Base-by-base conservation (phyloP, 805 yeast genomes). In the Candida arabinofermentans region DNA sequence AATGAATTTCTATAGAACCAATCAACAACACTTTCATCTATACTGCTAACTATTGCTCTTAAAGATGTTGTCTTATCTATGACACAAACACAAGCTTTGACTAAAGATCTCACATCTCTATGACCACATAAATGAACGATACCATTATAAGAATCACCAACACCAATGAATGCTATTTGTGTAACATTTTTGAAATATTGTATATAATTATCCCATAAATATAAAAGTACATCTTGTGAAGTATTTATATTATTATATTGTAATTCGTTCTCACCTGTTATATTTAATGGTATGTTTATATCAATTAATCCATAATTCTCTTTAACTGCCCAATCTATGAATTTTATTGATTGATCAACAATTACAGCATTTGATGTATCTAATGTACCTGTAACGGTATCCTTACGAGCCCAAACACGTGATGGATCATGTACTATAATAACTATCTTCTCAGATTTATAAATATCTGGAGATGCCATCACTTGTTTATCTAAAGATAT, bases 1-100 rank as follows among this genome's bases (percentile, higher is more conserved):
- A 91, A 74, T 2, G 96, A 87, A 54, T 86, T 84, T 49, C 81
- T 80, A 66, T 80, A 89, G 63, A 81, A 93, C 96, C 97, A 90
- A 57, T 90, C 96, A 14, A 86, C 76, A 66, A 90, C 75, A 8
- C 84, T 78, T 62, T 93, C 98, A 61, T 91, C 98, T 55, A 89
- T 79, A 19, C 87, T 74, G 5, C 96, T 90, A 4, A 87, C 87
- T 34, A 91, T 72, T 2, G 95, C 81, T 49, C 86, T 77, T 54
- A 91, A 67, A n/a, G 75, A 72, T 2, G 81, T 74, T 2, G 77
- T 70, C 37, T 82, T 74, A 48, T 83, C 88, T 24, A 84, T 68
- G 57, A 81, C 87, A 43, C 78, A 79, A 21, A 85, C 77, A 2
- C 84, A 75, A 5, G 91, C 87, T 52, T 79, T 78, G 4, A 84